Evolutionary conservation across 2,329 filamentous ascomycete genomes (phyloP), one percentile per base, ranked within the genome.

Genomic region (Dothistroma pini): DNA sequence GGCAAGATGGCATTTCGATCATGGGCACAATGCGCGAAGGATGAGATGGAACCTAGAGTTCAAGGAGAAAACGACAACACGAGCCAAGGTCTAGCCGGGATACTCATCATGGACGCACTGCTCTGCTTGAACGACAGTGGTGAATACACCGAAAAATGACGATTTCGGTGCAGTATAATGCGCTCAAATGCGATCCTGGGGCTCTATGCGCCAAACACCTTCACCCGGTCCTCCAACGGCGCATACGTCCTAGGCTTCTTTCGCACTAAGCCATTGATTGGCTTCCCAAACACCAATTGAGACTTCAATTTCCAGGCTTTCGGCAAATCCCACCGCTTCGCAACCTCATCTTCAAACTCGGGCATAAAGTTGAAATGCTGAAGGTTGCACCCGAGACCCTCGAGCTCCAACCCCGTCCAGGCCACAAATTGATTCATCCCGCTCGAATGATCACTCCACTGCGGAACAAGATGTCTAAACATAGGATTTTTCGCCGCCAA

Each of bases 221-320:
- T 69, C 47, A 75, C 56, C 25, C 70, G 67, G 34, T 69, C 61
- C 53, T 74, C 69, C 52, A 74, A 54, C n/a, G 66, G 64, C 32
- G 63, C 67, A 63, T 70, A 73, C 4, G 68, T 67, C 64, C 73
- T 72, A 58, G 68, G 65, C 21, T 66, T 64, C 11, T 65, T 66
- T 32, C 64, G 56, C 21, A 62, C 64, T 8, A 69, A 49, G 1
- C 62, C 63, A 21, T 66, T 67, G 2, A 60, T 62, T 3, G 69
- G 66, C 57, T 66, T 68, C 1, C 75, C 74, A 76, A 96, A 93
- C 70, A 96, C 91, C 67, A 96, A 80, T 82, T 96, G 90, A 25
- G 89, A 87, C 71, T 87, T 85, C 66, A 96, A 83, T 72, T 84
- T 85, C 91, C 91, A 96, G 68, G 83, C 82, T 22, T 76, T 71